A percentile compares a stretch with the other conserved stretches of the same genome.
Evolutionary conservation across 169 alveolate species (phyloP).

Genomic region (Perkinsus olseni): DNA sequence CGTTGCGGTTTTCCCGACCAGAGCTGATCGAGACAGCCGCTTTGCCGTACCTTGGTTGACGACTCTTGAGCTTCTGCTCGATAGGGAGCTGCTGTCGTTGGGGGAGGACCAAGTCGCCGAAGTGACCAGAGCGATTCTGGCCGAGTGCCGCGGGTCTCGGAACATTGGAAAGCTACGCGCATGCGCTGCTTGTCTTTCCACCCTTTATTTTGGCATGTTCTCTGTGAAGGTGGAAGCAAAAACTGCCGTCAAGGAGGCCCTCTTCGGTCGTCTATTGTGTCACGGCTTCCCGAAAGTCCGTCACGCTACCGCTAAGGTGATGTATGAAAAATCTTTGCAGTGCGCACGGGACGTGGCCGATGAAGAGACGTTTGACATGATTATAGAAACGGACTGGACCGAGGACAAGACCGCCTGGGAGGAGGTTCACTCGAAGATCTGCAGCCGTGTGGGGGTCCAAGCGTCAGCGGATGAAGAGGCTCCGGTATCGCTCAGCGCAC

Average conservation of each 20-base stretch:
- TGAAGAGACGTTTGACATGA: not conserved
- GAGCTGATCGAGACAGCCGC: not conserved
- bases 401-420: not conserved
- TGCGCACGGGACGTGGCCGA: not conserved
- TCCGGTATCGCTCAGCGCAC: not conserved
- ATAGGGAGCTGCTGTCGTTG: not conserved
- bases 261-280: not conserved
- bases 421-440: not conserved
- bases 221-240: not conserved
- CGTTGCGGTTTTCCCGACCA: not conserved
- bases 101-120: not conserved
- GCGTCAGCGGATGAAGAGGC: not conserved
- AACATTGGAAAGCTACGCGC: not conserved
- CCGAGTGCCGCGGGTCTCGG: not conserved
- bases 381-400: not conserved
- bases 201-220: not conserved
- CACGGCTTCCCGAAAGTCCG: not conserved
- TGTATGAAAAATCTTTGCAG: not conserved
- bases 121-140: not conserved
- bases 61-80: not conserved
- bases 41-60: not conserved
- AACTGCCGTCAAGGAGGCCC: not conserved
- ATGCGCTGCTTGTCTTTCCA: not conserved
- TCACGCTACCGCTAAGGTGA: not conserved
- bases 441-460: not conserved